These are phyloP conservation scores for Yarrowia galli DNA, from an alignment of 1,139 yeast species.

Conservation along the genomic window DNA sequence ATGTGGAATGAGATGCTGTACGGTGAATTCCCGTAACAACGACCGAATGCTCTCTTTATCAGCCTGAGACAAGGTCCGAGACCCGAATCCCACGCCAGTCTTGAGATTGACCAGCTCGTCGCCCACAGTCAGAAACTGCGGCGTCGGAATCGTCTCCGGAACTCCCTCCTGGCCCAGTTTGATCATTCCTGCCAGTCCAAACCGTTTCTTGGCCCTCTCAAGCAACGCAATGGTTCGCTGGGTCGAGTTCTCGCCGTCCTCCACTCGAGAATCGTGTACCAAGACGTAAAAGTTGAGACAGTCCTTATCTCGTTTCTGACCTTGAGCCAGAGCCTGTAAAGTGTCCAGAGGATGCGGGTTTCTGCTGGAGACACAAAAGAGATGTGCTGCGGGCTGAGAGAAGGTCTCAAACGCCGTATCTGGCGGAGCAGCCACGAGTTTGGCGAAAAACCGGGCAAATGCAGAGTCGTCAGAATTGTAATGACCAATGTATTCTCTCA, in stretches of 20 bases:
- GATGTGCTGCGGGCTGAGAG: conserved; percentile 85
- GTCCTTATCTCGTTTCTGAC: conserved; percentile 49
- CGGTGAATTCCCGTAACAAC: conserved; percentile 52
- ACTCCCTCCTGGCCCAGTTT: conserved; percentile 35
- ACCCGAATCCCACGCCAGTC: conserved; percentile 26
- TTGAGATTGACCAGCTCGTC: conserved; percentile 33
- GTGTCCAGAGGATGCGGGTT: conserved; percentile 59
- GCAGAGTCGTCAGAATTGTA: conserved; percentile 38
- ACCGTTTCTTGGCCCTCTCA: conserved; percentile 26
- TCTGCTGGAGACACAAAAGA: conserved; percentile 65
- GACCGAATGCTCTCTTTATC: conserved; percentile 20
- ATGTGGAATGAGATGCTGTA: conserved; percentile 69
- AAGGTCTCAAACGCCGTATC: conserved; percentile 86
- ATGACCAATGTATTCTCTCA: conserved; percentile 40
- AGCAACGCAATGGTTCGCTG: conserved; percentile 35
- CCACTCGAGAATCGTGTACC: conserved; percentile 52
- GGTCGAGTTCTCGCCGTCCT: conserved; percentile 48
- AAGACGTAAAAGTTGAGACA: conserved; percentile 52
- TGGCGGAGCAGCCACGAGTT: conserved; percentile 65
- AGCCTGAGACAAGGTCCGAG: conserved; percentile 1
- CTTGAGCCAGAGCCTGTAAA: conserved; percentile 52
- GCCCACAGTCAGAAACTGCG: conserved; percentile 29
- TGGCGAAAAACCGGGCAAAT: conserved; percentile 57
- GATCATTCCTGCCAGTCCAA: conserved; percentile 19
- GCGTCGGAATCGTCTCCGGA: conserved; percentile 10